These are phyloP conservation scores for Fusarium musae DNA, from an alignment of 2,329 filamentous ascomycete genomes.

Conservation along the genomic window DNA sequence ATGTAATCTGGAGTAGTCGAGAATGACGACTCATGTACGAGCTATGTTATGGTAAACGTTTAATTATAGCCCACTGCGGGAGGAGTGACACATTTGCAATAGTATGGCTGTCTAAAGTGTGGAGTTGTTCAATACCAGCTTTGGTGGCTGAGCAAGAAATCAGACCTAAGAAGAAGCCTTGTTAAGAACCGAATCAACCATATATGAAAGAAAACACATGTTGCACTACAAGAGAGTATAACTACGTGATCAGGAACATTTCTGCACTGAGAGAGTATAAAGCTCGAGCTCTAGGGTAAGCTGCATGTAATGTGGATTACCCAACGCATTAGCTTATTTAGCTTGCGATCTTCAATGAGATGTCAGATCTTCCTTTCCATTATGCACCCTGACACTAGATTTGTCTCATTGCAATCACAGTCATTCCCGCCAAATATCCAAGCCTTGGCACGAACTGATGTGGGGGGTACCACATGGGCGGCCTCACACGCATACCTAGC, in stretches of 20 bases:
- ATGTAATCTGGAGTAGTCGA: background rate
- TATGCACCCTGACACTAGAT: conserved; percentile 12
- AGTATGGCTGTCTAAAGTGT: background rate
- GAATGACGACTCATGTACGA: background rate
- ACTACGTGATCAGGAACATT: background rate
- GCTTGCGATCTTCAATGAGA: background rate
- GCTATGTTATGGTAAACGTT: background rate
- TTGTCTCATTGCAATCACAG: conserved; percentile 14
- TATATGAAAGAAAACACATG: background rate
- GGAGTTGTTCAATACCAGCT: background rate
- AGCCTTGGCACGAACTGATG: conserved; percentile 26
- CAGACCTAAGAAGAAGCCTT: background rate
- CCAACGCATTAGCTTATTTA: background rate
- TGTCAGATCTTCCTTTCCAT: conserved; percentile 15
- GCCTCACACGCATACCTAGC: conserved; percentile 24
- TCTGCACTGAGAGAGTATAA: too few species aligned
- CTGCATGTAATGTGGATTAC: background rate
- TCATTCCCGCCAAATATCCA: background rate
- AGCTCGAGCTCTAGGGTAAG: conserved; percentile 6
- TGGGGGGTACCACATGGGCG: conserved; percentile 31
- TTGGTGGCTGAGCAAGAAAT: background rate
- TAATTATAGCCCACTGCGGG: background rate
- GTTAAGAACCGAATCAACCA: background rate
- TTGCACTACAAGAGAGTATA: background rate
- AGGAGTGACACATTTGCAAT: background rate